Percentiles rank a stretch among this genome's conserved stretches.
Conservation (phyloP, 768 basidiomycete genomes). For the Boletellus emodensis region DNA sequence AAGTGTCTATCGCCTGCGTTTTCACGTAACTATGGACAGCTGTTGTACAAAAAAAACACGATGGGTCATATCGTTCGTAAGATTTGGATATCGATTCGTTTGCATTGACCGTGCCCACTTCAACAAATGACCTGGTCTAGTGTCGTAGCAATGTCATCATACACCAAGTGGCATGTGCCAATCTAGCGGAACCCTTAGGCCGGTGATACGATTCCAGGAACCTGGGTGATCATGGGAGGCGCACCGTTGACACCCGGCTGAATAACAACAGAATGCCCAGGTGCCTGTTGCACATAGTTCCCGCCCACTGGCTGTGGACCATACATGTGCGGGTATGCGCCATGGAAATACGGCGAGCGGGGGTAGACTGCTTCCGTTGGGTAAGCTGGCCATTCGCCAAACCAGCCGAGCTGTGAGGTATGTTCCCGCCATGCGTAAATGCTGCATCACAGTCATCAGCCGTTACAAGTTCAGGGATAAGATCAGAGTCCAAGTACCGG, state of each 20-base stretch:
- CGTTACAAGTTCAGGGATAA: background rate
- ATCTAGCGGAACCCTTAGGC: slow-evolving; percentile 8
- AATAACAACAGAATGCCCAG: slow-evolving; percentile 64
- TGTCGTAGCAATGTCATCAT: background rate
- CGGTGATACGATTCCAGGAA: slow-evolving; percentile 37
- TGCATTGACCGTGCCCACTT: background rate
- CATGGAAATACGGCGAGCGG: slow-evolving; percentile 29
- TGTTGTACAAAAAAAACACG: slow-evolving; percentile 9
- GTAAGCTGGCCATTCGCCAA: slow-evolving; percentile 65
- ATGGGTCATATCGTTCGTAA: slow-evolving; percentile 7
- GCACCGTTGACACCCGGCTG: slow-evolving; percentile 62
- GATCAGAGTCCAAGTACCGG: slow-evolving; percentile 18
- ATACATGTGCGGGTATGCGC: slow-evolving; percentile 29
- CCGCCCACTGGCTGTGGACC: slow-evolving; percentile 20
- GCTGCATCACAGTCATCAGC: slow-evolving; percentile 9
- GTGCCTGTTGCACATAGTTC: slow-evolving; percentile 44
- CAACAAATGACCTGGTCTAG: background rate
- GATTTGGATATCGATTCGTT: slow-evolving; percentile 4
- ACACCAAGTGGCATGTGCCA: background rate
- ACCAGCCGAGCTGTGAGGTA: slow-evolving; percentile 69
- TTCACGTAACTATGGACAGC: slow-evolving; percentile 16
- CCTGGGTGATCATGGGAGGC: slow-evolving; percentile 57
- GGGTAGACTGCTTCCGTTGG: slow-evolving; percentile 24
- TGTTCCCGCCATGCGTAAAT: slow-evolving; percentile 32
- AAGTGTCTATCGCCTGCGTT: slow-evolving; percentile 5